These are phyloP conservation scores for Lichtheimia corymbifera DNA, from an alignment of 371 early-diverging fungal genomes.

Conservation along the genomic window DNA sequence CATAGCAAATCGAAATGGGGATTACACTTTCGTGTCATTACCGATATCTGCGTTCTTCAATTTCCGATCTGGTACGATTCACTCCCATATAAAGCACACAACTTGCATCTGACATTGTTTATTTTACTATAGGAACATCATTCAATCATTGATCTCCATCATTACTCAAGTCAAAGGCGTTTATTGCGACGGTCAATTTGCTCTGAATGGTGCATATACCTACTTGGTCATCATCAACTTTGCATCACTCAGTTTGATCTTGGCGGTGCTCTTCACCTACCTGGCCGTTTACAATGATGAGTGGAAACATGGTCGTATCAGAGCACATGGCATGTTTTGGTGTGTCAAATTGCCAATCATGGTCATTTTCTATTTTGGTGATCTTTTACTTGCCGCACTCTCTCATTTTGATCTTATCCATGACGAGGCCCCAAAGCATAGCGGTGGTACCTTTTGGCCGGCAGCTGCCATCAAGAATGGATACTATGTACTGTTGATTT, in stretches of 20 bases:
- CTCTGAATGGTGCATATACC: slow-evolving; percentile 41
- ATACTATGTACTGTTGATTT: slow-evolving; percentile 40
- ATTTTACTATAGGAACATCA: slow-evolving; percentile 38
- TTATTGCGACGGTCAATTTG: slow-evolving; percentile 41
- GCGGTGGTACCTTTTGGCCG: slow-evolving; percentile 39
- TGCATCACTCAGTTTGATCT: slow-evolving; percentile 39
- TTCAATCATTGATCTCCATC: slow-evolving; percentile 44
- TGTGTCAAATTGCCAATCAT: slow-evolving; percentile 53
- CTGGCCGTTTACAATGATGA: slow-evolving; percentile 40
- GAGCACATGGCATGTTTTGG: slow-evolving; percentile 56
- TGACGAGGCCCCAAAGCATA: slow-evolving; percentile 23
- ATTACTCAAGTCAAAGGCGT: slow-evolving; percentile 42
- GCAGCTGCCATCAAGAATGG: slow-evolving; percentile 47
- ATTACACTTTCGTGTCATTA: slow-evolving; percentile 46
- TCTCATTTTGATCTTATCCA: slow-evolving; percentile 32
- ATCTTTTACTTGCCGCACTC: slow-evolving; percentile 31
- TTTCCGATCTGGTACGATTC: slow-evolving; percentile 49
- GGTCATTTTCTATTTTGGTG: slow-evolving; percentile 54
- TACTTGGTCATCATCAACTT: slow-evolving; percentile 47
- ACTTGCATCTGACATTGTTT: neutral
- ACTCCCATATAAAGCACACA: neutral
- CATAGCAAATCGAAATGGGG: slow-evolving; percentile 51
- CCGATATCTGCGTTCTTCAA: slow-evolving; percentile 45
- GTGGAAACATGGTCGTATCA: slow-evolving; percentile 39
- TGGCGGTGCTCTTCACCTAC: slow-evolving; percentile 45